A percentile compares a stretch with the other conserved stretches of the same genome.
phyloP scores from a whole-genome alignment of 176 grass and related monocot species.

The Carex pumila region DNA sequence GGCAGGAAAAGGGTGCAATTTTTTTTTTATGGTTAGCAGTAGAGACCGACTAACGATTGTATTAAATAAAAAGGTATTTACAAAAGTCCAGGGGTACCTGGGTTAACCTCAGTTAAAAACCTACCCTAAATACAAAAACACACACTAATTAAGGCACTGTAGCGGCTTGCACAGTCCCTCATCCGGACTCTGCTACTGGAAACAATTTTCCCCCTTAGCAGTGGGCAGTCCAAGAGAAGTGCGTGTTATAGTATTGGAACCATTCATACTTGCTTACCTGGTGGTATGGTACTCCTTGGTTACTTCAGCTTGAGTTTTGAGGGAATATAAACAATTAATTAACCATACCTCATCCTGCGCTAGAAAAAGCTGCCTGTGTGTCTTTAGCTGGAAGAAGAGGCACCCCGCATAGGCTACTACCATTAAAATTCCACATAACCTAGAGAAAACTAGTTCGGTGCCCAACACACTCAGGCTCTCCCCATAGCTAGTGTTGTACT shows the following conservation, averaged over 20 bases:
- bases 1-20: background rate
- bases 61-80: too few species aligned
- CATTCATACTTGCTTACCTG: background rate
- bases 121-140: too few species aligned
- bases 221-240: too few species aligned
- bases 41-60: too few species aligned
- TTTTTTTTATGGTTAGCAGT: too few species aligned
- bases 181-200: too few species aligned
- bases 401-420: slow-evolving; percentile 43
- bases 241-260: background rate
- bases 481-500: slow-evolving; percentile 4
- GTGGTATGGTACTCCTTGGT: background rate
- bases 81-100: too few species aligned
- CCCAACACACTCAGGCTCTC: background rate
- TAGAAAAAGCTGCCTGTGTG: slow-evolving; percentile 41
- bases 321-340: background rate
- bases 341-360: slow-evolving; percentile 30
- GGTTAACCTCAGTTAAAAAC: too few species aligned
- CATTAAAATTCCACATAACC: slow-evolving; percentile 45
- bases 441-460: slow-evolving; percentile 36
- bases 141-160: too few species aligned
- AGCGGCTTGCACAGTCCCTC: too few species aligned
- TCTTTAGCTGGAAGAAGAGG: slow-evolving; percentile 57
- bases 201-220: too few species aligned
- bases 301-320: background rate